A percentile compares a stretch with the other conserved stretches of the same genome.
Evolutionary conservation across 1,284 basidiomycete genomes (phyloP).

Genomic region (Schizophyllum amplum): DNA sequence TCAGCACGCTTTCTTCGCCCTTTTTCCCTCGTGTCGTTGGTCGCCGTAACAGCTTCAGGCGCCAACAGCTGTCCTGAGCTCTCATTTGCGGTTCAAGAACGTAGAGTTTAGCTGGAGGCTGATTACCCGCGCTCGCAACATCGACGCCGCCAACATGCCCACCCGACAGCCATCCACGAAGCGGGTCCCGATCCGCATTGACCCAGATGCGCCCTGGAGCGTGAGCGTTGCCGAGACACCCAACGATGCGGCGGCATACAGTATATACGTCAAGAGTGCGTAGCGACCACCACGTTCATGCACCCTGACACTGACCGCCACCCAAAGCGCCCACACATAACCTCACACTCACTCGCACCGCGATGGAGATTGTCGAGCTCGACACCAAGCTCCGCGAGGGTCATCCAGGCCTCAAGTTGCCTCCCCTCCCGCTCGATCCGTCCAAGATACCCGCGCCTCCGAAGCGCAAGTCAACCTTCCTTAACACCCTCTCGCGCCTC

Average conservation of each 20-base stretch:
- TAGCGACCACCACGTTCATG: slow-evolving; percentile 16
- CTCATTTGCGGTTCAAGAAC: not conserved
- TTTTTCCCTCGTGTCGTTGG: not conserved
- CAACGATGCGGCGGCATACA: slow-evolving; percentile 46
- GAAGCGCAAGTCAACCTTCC: slow-evolving; percentile 73
- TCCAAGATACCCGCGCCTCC: slow-evolving; percentile 38
- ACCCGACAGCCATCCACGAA: not conserved
- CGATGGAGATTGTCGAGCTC: slow-evolving; percentile 67
- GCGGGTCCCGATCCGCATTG: slow-evolving; percentile 35
- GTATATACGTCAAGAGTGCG: slow-evolving; percentile 66
- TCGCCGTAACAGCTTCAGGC: not conserved
- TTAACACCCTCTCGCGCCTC: slow-evolving; percentile 73
- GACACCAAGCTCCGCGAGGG: slow-evolving; percentile 64
- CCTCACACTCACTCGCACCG: slow-evolving; percentile 73
- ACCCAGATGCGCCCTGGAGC: slow-evolving; percentile 67
- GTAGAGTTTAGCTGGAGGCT: not conserved
- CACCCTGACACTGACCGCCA: slow-evolving; percentile 11
- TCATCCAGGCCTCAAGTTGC: slow-evolving; percentile 45
- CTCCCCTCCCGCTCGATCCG: slow-evolving; percentile 52
- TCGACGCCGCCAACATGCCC: not conserved
- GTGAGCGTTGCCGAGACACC: slow-evolving; percentile 68
- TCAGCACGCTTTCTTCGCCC: not conserved
- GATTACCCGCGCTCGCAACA: not conserved
- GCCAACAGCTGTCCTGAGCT: not conserved
- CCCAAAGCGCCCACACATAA: slow-evolving; percentile 76